Conservation (phyloP, 306 rosid genomes). For the Vicia sativa region DNA sequence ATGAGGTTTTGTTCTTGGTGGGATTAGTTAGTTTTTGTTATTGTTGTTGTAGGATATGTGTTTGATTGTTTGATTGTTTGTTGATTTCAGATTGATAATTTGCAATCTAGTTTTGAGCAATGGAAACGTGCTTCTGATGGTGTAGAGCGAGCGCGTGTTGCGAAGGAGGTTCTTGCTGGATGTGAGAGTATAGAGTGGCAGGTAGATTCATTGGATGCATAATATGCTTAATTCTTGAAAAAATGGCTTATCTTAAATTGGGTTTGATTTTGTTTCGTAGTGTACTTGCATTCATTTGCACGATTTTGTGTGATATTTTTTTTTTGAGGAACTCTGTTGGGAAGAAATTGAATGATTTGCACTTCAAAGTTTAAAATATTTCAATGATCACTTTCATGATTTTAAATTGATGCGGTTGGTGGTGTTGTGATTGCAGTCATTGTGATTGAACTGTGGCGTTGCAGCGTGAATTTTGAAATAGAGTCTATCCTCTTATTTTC, state of each 20-base stretch:
- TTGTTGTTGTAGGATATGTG: conserved; percentile 6
- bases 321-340: background rate
- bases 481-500: background rate
- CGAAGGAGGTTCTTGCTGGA: conserved; percentile 65
- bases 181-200: conserved; percentile 95
- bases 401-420: too few relatives aligned
- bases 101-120: conserved; percentile 79
- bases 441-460: too few relatives aligned
- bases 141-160: conserved; percentile 57
- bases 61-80: conserved; percentile 27
- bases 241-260: background rate
- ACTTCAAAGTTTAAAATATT: background rate
- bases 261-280: conserved; percentile 10
- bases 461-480: too few relatives aligned
- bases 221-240: conserved; percentile 12
- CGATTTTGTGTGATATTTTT: background rate
- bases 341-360: conserved; percentile 10
- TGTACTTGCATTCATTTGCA: conserved; percentile 2
- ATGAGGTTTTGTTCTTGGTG: conserved; percentile 16
- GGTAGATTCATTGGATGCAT: conserved; percentile 53
- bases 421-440: too few relatives aligned
- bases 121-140: conserved; percentile 62
- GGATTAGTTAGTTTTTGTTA: conserved; percentile 5
- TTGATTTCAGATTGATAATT: conserved; percentile 69
- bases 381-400: background rate